Base-by-base conservation (phyloP, 164 flowering plant species). In the Pachysandra terminalis region DNA sequence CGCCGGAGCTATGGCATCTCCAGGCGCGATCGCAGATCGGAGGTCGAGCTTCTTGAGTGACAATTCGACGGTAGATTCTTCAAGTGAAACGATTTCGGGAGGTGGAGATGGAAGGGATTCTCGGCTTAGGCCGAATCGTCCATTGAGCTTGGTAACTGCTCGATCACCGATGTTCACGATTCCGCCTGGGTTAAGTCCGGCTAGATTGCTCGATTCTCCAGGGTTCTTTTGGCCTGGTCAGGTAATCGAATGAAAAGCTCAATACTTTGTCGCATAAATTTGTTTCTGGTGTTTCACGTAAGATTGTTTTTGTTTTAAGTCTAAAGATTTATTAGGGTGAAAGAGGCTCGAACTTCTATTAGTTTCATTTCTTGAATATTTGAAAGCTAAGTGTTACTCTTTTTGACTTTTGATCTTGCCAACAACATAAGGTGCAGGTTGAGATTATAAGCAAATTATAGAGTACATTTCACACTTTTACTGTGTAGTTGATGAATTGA, bases 101-200 rank as follows among this genome's bases (percentile, higher is more conserved):
- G 37, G 37, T 32, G 37, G 37, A 32, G 37, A 32, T 32, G 37
- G 37, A 37, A 49, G 51, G 55, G 70, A 71, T 13, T 67, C 69
- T 53, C 65, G 72, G 75, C 76, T 81, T 55, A 74, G 68, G 78
- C 76, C 65, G 70, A 67, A 63, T 59, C 71, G 82, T 56, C 85
- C 85, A 56, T 1, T 75, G 15, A 77, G 76, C 6, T 66, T 85
- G 77, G 67, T 64, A 68, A 55, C 78, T 45, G 19, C 57, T 7
- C 75, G 70, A 56, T 51, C 70, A 60, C 75, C 73, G 69, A 58
- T 83, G 68, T 83, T 86, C 51, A 75, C 80, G n/a, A 48, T 83
- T 45, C 83, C 91, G 13, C 78, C 86, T 4, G 85, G 87, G 26
- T 59, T 84, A 69, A 84, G 86, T 48, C 87, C 87, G 1, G 63